Evolutionary conservation across 495 filamentous ascomycete species (phyloP), one percentile per base, ranked within the genome.

Genomic region (Lentithecium fluviatile): DNA sequence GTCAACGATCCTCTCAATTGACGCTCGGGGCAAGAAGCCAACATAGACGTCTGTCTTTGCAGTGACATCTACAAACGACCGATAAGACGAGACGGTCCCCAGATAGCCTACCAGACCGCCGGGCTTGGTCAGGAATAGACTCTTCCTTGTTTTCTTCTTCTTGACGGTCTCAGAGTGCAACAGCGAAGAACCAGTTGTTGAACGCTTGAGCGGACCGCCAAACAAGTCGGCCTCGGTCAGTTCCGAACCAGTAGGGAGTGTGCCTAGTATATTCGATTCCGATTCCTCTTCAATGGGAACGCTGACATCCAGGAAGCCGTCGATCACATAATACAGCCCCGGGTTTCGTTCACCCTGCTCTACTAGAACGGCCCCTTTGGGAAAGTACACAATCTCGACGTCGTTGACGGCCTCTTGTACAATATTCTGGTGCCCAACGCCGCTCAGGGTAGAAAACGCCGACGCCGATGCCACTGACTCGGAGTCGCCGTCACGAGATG

Each of bases 41-140:
- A 97, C 95, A 70, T 97, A 97, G 26, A 97, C 94, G 76, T 98
- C 95, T 1, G 95, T 97, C 76, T 97, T 97, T 8, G 94, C 94
- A 36, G 92, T 87, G 7, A 98, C 91, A 69, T 97, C 94, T 21
- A 96, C 91, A 71, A 97, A 96, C 0, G 95, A 97, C 26, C 94
- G 82, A 69, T 96, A 94, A 0, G 93, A 96, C 0, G 94, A 96
- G 20, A 97, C 86, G 0, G 89, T 90, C 6, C 94, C 91, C 23
- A 97, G 82, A 66, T 98, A 98, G 1, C 94, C 95, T 36, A 94
- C 94, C 32, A 98, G 83, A 0, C 91, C 93, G 38, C 94, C 94
- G 1, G 94, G 95, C 69, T 97, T 98, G 66, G 95, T 94, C 67
- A 97, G 73, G 43, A 91, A 96, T 0, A 98, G 81, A 45, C 90